Percentiles rank a stretch among this genome's conserved stretches.
phyloP scores from a whole-genome alignment of 2,329 filamentous ascomycete species.

The Huntiella moniliformis region DNA sequence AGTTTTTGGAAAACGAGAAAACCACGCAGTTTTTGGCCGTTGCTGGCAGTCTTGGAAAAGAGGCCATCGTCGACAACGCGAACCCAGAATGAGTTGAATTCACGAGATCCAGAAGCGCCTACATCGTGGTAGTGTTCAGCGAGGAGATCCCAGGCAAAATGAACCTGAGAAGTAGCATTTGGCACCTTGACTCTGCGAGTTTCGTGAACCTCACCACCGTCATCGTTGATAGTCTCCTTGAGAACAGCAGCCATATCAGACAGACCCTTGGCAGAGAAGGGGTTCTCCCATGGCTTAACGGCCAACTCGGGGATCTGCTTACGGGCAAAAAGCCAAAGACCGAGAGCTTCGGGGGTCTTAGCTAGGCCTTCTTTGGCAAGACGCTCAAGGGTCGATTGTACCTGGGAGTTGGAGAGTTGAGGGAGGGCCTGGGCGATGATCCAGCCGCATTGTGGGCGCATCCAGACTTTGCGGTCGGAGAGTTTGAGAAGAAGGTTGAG shows the following conservation, averaged over 20 bases:
- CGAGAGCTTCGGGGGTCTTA: slow-evolving; percentile 73
- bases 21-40: slow-evolving; percentile 80
- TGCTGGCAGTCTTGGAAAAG: slow-evolving; percentile 63
- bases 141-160: slow-evolving; percentile 76
- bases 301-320: slow-evolving; percentile 44
- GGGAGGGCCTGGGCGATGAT: slow-evolving; percentile 56
- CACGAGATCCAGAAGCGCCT: slow-evolving; percentile 21
- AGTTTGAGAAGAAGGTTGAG: slow-evolving; percentile 56
- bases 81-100: slow-evolving; percentile 67
- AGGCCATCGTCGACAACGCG: slow-evolving; percentile 73
- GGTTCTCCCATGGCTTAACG: slow-evolving; percentile 59
- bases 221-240: slow-evolving; percentile 46
- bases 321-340: slow-evolving; percentile 62
- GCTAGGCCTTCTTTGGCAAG: slow-evolving; percentile 47
- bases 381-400: slow-evolving; percentile 41
- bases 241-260: slow-evolving; percentile 54
- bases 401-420: slow-evolving; percentile 39
- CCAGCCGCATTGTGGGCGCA: slow-evolving; percentile 73
- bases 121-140: slow-evolving; percentile 33
- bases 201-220: slow-evolving; percentile 21
- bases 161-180: slow-evolving; percentile 61
- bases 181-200: slow-evolving; percentile 39
- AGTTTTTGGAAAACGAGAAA: slow-evolving; percentile 73
- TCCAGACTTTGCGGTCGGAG: slow-evolving; percentile 68
- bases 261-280: slow-evolving; percentile 50